Evolutionary conservation across 1,139 yeast genomes (phyloP), one percentile per base, ranked within the genome.

Genomic region (Protomyces arabidopsidicola): DNA sequence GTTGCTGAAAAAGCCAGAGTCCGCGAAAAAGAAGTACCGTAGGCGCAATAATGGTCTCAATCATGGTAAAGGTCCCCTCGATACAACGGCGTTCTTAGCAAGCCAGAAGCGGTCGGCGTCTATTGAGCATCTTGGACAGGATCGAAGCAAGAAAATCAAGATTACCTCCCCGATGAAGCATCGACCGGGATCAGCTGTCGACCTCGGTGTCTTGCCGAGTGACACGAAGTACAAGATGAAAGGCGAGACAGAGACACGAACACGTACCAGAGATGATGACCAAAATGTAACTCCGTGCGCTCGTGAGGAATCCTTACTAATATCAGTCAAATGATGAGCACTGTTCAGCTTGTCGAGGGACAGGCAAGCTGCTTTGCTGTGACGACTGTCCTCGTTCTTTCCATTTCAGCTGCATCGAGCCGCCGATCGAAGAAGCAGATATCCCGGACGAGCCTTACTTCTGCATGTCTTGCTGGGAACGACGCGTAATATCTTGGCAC

Each of bases 321-420:
- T 16, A 4, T 18, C 39, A 58, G 62, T 58, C 62, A 67, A 93
- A 93, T 73, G 95, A 91, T 69, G 98, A 93, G 74, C 90, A 81
- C 73, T 93, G 98, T 72, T 79, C 88, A 27, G 81, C 95, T 0
- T 93, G 98, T 75, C 90, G 95, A 0, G 90, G 90, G 34, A 79
- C 91, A 0, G 98, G 98, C 8, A 80, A 88, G 45, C 90, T 93
- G 69, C 79, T 93, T 36, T 93, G 98, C 75, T 93, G 98, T 76
- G 98, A 93, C 70, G 80, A 88, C 1, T 93, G 98, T 74, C 97
- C 97, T 0, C 82, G 82, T 71, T 88, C 97, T 0, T 93, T 91
- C 74, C 98, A 93, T 72, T 90, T 93, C 72, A 80, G 88, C 12
- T 93, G 98, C 73, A 83, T 93, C 68, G 88, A 89, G 70, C 98